Percentiles rank a stretch among this genome's conserved stretches.
These are phyloP conservation scores for Huiozyma naganishii DNA, from an alignment of 805 yeast genomes.

Conservation along the genomic window DNA sequence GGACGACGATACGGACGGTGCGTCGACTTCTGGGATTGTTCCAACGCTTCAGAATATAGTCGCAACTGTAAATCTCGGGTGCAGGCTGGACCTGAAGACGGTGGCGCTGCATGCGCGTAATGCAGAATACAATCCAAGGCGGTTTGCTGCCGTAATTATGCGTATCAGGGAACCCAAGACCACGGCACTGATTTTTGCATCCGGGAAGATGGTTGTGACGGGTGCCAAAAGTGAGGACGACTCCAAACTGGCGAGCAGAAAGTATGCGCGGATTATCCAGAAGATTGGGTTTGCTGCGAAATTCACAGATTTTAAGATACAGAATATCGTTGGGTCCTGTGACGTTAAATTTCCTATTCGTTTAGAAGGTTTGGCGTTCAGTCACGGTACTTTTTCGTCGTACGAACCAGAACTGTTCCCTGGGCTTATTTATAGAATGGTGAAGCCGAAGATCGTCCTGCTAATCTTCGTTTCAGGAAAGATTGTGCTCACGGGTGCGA, in stretches of 20 bases:
- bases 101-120: slow-evolving; percentile 97
- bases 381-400: slow-evolving; percentile 97
- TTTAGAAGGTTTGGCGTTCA: slow-evolving; percentile 91
- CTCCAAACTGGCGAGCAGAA: slow-evolving; percentile 94
- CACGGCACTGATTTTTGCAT: slow-evolving; percentile 93
- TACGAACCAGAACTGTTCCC: slow-evolving; percentile 98
- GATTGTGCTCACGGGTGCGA: slow-evolving; percentile 96
- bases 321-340: slow-evolving; percentile 96
- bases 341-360: slow-evolving; percentile 97
- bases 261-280: slow-evolving; percentile 95
- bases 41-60: slow-evolving; percentile 92
- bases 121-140: slow-evolving; percentile 96
- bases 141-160: slow-evolving; percentile 99
- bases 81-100: slow-evolving; percentile 90
- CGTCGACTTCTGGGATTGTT: slow-evolving; percentile 86
- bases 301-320: slow-evolving; percentile 95
- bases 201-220: slow-evolving; percentile 98
- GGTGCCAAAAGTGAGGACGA: slow-evolving; percentile 99
- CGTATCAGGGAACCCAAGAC: slow-evolving; percentile 98
- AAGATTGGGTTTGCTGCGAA: slow-evolving; percentile 96
- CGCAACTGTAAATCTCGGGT: slow-evolving; percentile 93
- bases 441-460: slow-evolving; percentile 92
- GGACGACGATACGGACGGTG: slow-evolving; percentile 38
- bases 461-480: slow-evolving; percentile 95
- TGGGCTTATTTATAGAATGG: slow-evolving; percentile 98